phyloP scores from a whole-genome alignment of 371 early-diverging fungal genomes.

The Scutellospora calospora region DNA sequence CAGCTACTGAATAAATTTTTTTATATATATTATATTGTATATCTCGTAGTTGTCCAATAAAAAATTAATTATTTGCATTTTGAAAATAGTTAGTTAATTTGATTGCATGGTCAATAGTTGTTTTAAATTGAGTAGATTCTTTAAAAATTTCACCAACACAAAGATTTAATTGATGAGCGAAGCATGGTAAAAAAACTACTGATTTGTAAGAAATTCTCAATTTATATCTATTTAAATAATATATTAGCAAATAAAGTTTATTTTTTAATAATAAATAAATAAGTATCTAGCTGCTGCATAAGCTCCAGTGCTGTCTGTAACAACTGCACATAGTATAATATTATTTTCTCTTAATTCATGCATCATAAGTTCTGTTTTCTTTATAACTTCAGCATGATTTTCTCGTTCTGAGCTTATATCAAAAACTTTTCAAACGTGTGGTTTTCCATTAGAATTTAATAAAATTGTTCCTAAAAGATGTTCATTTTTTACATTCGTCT shows the following conservation, averaged over 20 bases:
- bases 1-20: constrained; percentile 7
- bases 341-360: background rate
- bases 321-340: background rate
- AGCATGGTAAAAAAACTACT: constrained; percentile 29
- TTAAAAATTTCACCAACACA: constrained; percentile 27
- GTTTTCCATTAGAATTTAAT: background rate
- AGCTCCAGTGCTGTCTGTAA: background rate
- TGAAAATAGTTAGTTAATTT: constrained; percentile 2
- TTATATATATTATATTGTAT: constrained; percentile 5
- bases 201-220: constrained; percentile 8
- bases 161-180: constrained; percentile 11
- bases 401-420: constrained; percentile 30
- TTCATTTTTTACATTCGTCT: constrained; percentile 13
- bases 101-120: background rate
- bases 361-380: constrained; percentile 14
- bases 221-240: background rate
- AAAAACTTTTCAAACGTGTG: constrained; percentile 22
- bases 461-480: constrained; percentile 4
- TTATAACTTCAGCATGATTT: constrained; percentile 11
- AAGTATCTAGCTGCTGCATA: constrained; percentile 12
- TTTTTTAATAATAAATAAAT: background rate
- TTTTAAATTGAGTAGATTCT: constrained; percentile 7
- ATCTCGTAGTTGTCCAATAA: constrained; percentile 17
- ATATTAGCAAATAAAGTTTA: constrained; percentile 5
- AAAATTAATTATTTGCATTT: constrained; percentile 17